phyloP scores from a whole-genome alignment of 2,329 filamentous ascomycete genomes.

The Fusarium marasasianum region DNA sequence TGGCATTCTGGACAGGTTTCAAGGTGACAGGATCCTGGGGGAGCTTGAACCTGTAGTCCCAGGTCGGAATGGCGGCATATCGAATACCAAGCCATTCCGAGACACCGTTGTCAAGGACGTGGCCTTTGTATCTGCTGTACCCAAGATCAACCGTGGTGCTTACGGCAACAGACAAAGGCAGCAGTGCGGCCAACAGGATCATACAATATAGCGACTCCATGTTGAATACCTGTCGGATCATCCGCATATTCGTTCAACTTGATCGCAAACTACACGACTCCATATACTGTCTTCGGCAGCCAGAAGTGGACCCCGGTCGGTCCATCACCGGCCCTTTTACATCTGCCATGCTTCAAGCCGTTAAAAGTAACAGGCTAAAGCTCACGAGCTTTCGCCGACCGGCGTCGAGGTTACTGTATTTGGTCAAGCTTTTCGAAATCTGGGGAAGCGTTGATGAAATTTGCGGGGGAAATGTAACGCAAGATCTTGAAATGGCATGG shows the following conservation, averaged over 20 bases:
- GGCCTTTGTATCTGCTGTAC: conserved; percentile 74
- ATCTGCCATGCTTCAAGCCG: background rate
- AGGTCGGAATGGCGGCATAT: conserved; percentile 76
- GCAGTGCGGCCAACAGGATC: background rate
- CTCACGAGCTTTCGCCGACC: background rate
- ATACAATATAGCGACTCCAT: conserved; percentile 3
- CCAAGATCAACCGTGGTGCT: conserved; percentile 63
- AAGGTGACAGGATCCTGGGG: conserved; percentile 68
- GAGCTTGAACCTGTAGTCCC: conserved; percentile 71
- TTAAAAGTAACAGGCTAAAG: background rate
- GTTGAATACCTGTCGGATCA: background rate
- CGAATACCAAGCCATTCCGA: conserved; percentile 79
- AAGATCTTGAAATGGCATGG: background rate
- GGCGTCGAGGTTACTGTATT: background rate
- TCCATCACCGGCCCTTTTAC: background rate
- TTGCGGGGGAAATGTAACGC: conserved; percentile 3
- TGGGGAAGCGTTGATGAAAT: conserved; percentile 1
- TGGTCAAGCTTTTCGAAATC: background rate
- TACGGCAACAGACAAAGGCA: conserved; percentile 15
- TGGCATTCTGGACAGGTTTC: conserved; percentile 60
- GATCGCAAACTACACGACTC: background rate
- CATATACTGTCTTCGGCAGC: background rate
- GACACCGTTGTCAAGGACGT: conserved; percentile 63
- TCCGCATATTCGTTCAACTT: too few species aligned
- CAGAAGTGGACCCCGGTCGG: conserved; percentile 1